Evolutionary conservation across 2,329 filamentous ascomycete genomes (phyloP), one percentile per base, ranked within the genome.

Genomic region (Lasiodiplodia sp.): DNA sequence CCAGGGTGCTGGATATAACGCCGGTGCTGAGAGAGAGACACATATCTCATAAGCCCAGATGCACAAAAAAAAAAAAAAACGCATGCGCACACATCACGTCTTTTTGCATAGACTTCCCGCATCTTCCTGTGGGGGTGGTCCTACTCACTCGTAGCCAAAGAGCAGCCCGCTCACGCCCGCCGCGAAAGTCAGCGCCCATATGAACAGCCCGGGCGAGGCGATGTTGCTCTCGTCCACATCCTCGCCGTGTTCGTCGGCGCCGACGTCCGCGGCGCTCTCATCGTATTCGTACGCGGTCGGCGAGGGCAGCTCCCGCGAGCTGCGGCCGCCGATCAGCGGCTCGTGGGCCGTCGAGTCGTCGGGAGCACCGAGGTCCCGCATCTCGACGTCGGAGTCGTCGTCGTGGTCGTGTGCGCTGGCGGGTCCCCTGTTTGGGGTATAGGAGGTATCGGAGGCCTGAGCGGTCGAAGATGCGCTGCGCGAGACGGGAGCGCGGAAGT

Each of bases 1-100:
- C 82, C 67, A 90, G 82, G 2, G 86, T 88, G 1, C 86, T 87
- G 44, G 86, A 88, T 67, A 89, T 88, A 18, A 89, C 87, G 44
- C 87, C 87, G 44, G 87, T 89, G 73, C 85, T 80, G 72, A 68
- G 18, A 44, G 18, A 44, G 16, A 44, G 16, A 44, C 18, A 34
- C 31, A 34, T 44, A 18, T 18, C 18, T 44, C 40, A 47, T 47
- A 47, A 47, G 44, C 44, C 40, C 18, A 44, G 16, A 47, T 47
- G 44, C 21, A 10, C 44, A 34, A 7, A 7, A 7, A 31, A 31
- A 28, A 28, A 28, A 28, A 28, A 28, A 7, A 28, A 47, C 12
- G 38, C 3, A 28, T n/a, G 55, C 37, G 14, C 21, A 25, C 11
- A 25, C 14, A 25, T 31, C 49, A 40, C 37, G 16, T 23, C 23